These are phyloP conservation scores for Coccomyxa sp. DNA, from an alignment of 139 green algal species.

Conservation along the genomic window DNA sequence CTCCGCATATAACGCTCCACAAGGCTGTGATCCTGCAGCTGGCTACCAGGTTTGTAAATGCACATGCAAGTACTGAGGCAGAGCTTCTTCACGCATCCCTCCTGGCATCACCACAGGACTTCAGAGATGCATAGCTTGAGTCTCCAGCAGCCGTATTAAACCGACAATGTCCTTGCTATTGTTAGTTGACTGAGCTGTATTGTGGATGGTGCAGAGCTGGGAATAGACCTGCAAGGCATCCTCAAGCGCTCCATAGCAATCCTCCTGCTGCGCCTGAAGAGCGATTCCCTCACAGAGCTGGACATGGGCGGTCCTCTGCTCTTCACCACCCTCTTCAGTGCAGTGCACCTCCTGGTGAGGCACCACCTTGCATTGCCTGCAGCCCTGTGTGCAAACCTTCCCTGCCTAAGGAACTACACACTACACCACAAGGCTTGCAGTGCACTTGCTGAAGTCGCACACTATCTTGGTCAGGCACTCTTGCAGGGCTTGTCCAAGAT, in stretches of 20 bases:
- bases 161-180: neutral
- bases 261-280: conserved; percentile 57
- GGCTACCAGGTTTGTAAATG: neutral
- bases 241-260: conserved; percentile 62
- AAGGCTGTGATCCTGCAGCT: neutral
- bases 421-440: no score
- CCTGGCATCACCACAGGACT: neutral
- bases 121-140: neutral
- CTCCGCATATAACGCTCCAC: no score
- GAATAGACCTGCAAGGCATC: conserved; percentile 88
- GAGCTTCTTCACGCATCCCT: neutral
- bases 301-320: conserved; percentile 89
- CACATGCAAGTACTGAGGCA: no score
- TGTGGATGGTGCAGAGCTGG: conserved; percentile 74
- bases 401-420: no score
- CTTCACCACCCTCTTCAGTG: conserved; percentile 69
- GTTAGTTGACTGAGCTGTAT: neutral
- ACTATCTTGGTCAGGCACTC: no score
- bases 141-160: neutral
- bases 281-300: conserved; percentile 60
- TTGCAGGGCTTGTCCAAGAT: no score
- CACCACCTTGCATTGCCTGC: no score
- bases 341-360: conserved; percentile 83
- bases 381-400: no score
- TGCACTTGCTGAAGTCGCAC: no score